phyloP scores from a whole-genome alignment of 1,139 yeast genomes.

The Blastobotrys elegans region DNA sequence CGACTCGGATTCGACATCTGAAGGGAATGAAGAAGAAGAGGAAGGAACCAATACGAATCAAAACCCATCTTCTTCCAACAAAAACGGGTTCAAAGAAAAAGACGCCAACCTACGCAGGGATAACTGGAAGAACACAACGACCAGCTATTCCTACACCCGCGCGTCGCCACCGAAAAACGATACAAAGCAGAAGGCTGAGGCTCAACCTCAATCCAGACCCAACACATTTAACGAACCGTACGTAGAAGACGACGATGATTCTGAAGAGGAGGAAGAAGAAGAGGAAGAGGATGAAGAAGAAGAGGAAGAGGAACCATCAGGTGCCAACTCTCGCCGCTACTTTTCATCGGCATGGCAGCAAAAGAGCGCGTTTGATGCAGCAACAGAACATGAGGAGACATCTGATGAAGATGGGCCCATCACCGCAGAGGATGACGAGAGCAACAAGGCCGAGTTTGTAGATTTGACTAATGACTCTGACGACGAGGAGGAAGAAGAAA shows the following conservation, averaged over 20 bases:
- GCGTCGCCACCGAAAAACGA: no score
- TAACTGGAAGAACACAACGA: no score
- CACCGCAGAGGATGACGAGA: neutral
- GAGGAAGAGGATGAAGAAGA: neutral
- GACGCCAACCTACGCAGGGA: no score
- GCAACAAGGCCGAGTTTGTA: slow-evolving; percentile 12
- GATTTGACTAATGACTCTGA: slow-evolving; percentile 22
- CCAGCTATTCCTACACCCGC: no score
- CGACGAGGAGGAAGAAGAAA: slow-evolving; percentile 6
- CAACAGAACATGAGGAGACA: neutral
- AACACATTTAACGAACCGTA: no score
- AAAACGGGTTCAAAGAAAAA: no score
- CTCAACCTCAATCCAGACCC: no score
- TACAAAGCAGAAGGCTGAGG: no score
- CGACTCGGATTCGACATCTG: neutral
- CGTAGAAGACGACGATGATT: neutral
- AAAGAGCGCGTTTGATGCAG: neutral
- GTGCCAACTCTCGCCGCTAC: neutral
- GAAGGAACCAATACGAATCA: neutral
- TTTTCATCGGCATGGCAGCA: neutral
- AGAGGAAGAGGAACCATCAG: neutral
- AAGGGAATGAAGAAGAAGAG: neutral
- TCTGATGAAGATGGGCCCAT: neutral
- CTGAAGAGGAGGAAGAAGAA: neutral
- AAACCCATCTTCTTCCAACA: no score